Base-by-base conservation (phyloP, 1,139 yeast species). In the Kodamaea sp. region DNA sequence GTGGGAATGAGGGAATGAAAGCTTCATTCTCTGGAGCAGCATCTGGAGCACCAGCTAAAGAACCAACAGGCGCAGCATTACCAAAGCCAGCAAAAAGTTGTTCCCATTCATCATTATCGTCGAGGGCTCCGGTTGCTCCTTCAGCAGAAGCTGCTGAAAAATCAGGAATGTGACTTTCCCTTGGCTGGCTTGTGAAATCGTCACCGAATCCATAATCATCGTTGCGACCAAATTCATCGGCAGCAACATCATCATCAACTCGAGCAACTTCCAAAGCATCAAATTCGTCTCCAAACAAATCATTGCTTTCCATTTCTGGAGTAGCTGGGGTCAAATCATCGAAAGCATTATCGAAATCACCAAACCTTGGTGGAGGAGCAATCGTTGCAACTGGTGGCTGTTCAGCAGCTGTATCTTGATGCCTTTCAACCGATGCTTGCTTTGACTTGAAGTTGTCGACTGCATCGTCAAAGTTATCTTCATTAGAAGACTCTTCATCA, bases 51-150 rank as follows among this genome's bases (percentile, higher is more conserved):
- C 29, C 28, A 5, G 38, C 33, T 15, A 15, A 15, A 24, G 25
- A 33, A 1, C 25, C 24, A 22, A 36, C 40, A 10, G 39, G 37
- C 20, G 43, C 67, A 27, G 72, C 71, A 52, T 82, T 84, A 25
- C 92, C 92, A 57, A 88, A 84, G 0, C 95, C 96, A 2, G 95
- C 94, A 67, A 89, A 89, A 26, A 89, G 73, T 61, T 88, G 94
- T 54, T 89, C 96, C 97, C 97, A 89, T 60, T 89, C 97, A 54
- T 87, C 95, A 42, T 76, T 75, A 12, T 35, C 39, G 22, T 32
- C 36, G 23, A 32, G 29, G 6, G 38, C 27, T 3, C 20, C 20
- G 22, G 46, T 40, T 7, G 35, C 35, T 10, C 27, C 22, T n/a
- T 35, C 40, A 5, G 46, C 36, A 28, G 38, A 36, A 31, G 48